Evolutionary conservation across 2,329 filamentous ascomycete species (phyloP).

Genomic region (Colletotrichum australisinense): DNA sequence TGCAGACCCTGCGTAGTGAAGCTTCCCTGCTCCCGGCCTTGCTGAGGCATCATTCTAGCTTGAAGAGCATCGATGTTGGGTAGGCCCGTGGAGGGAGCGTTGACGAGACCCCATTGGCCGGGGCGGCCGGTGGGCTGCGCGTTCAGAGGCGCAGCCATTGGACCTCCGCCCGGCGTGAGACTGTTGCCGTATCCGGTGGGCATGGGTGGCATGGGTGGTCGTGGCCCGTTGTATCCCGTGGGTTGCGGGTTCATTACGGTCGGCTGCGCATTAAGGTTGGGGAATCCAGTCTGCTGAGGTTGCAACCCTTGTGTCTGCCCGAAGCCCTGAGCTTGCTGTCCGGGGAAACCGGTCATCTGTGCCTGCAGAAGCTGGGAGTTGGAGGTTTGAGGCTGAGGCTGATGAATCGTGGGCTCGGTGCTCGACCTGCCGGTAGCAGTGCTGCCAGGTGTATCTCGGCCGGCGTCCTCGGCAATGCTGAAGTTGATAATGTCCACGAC

Average conservation of each 20-base stretch:
- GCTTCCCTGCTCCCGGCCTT: conserved; percentile 83
- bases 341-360: conserved; percentile 77
- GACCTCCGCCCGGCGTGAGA: conserved; percentile 68
- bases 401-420: conserved; percentile 68
- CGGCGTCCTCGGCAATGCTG: conserved; percentile 80
- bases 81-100: conserved; percentile 87
- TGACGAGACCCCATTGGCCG: conserved; percentile 98
- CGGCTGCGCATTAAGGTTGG: conserved; percentile 70
- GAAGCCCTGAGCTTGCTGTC: conserved; percentile 67
- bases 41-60: conserved; percentile 96
- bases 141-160: conserved; percentile 78
- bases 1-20: conserved; percentile 89
- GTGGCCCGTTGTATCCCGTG: conserved; percentile 83
- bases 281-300: conserved; percentile 77
- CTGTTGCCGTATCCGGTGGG: conserved; percentile 67
- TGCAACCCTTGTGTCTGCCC: conserved; percentile 71
- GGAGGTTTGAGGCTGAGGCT: conserved; percentile 79
- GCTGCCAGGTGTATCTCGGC: conserved; percentile 61
- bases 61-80: conserved; percentile 95
- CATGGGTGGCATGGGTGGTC: conserved; percentile 87
- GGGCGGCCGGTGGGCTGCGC: conserved; percentile 94
- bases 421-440: conserved; percentile 71
- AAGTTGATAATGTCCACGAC: conserved; percentile 99
- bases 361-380: conserved; percentile 73
- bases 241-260: conserved; percentile 74